Evolutionary conservation across 768 basidiomycete genomes (phyloP).

Genomic region (Melanogaster broomeanus): DNA sequence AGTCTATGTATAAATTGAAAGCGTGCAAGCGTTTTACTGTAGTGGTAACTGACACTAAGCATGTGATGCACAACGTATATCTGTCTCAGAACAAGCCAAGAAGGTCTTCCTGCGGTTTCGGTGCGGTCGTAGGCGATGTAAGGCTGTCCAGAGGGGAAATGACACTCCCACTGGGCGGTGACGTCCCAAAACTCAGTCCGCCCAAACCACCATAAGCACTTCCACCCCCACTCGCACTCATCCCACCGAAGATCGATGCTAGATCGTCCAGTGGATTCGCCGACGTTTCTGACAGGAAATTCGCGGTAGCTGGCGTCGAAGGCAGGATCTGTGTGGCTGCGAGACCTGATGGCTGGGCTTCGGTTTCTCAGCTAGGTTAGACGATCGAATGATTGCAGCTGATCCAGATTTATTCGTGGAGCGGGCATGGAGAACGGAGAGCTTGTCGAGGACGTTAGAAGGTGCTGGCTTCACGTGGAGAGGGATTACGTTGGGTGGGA

Average conservation of each 20-base stretch:
- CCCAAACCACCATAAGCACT: slow-evolving; percentile 14
- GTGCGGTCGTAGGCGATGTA: slow-evolving; percentile 19
- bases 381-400: slow-evolving; percentile 31
- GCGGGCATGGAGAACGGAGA: slow-evolving; percentile 39
- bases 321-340: slow-evolving; percentile 76
- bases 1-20: no score
- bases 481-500: not conserved
- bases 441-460: slow-evolving; percentile 54
- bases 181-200: slow-evolving; percentile 21
- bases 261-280: slow-evolving; percentile 91
- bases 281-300: slow-evolving; percentile 75
- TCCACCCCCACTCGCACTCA: slow-evolving; percentile 29
- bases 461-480: slow-evolving; percentile 40
- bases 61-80: slow-evolving; percentile 1
- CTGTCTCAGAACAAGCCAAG: slow-evolving; percentile 52
- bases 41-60: not conserved
- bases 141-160: slow-evolving; percentile 24
- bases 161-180: slow-evolving; percentile 2
- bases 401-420: slow-evolving; percentile 17
- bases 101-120: slow-evolving; percentile 50
- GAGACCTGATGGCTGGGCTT: slow-evolving; percentile 61
- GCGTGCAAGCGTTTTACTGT: no score
- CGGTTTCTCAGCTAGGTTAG: slow-evolving; percentile 22
- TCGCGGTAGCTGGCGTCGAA: slow-evolving; percentile 72
- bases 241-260: slow-evolving; percentile 85